Conservation (phyloP, 2,329 filamentous ascomycete species). For the Aspergillus cejpii region DNA sequence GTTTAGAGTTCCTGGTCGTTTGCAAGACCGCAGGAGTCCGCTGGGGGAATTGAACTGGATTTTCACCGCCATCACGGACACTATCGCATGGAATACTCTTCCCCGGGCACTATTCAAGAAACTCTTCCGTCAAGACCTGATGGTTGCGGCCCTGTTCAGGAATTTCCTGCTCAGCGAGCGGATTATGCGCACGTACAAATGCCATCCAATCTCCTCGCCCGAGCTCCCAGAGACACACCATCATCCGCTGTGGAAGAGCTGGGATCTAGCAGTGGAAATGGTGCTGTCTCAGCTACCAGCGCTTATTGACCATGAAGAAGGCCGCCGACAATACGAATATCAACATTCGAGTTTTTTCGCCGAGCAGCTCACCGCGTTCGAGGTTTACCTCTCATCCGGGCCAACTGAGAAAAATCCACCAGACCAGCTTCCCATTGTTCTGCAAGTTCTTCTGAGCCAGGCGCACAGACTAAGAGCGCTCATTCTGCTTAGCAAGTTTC, state of each 20-base stretch:
- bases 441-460: conserved; percentile 92
- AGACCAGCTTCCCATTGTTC: conserved; percentile 89
- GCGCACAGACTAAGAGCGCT: conserved; percentile 86
- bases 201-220: conserved; percentile 86
- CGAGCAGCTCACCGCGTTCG: conserved; percentile 93
- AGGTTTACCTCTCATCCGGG: conserved; percentile 82
- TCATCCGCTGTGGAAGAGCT: conserved; percentile 92
- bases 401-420: conserved; percentile 80
- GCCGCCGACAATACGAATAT: conserved; percentile 75
- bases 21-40: conserved; percentile 88
- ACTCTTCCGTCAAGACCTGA: conserved; percentile 92
- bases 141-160: conserved; percentile 96
- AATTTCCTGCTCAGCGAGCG: conserved; percentile 93
- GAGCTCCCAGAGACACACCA: conserved; percentile 90
- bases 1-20: conserved; percentile 79
- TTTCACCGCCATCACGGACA: conserved; percentile 97
- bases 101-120: conserved; percentile 89
- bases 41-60: conserved; percentile 98
- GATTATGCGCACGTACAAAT: conserved; percentile 94
- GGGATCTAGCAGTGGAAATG: conserved; percentile 95
- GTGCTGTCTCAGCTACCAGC: conserved; percentile 82
- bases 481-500: conserved; percentile 84
- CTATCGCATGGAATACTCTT: conserved; percentile 94
- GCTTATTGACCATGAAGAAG: conserved; percentile 69
- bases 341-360: conserved; percentile 94